Evolutionary conservation across 2,329 filamentous ascomycete species (phyloP).

Genomic region (Botrytis byssoidea): DNA sequence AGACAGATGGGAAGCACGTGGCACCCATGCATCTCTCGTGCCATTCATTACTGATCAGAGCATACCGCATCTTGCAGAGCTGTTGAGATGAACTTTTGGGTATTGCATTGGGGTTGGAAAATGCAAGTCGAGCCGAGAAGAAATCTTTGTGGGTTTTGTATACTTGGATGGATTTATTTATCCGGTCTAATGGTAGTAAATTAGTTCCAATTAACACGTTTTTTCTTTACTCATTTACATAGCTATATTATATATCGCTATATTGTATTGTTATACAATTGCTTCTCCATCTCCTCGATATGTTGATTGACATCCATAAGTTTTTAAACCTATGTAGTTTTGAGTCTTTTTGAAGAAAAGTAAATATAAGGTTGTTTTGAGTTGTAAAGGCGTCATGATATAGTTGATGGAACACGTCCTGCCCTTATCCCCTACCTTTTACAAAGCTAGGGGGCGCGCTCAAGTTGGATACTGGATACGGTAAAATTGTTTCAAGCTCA

Average conservation of each 20-base stretch:
- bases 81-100: background rate
- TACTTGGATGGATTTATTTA: background rate
- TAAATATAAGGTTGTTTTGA: background rate
- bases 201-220: background rate
- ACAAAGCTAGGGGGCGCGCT: too few species aligned
- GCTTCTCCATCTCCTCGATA: background rate
- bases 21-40: background rate
- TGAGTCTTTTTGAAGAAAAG: too few species aligned
- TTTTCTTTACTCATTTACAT: background rate
- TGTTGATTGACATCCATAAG: too few species aligned
- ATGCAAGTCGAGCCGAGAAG: background rate
- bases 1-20: slow-evolving; percentile 18
- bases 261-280: background rate
- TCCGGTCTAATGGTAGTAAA: background rate
- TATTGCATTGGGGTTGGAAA: background rate
- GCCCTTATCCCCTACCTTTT: too few species aligned
- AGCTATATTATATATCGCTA: background rate
- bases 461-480: too few species aligned
- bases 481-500: too few species aligned
- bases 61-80: background rate
- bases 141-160: background rate
- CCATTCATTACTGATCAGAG: background rate
- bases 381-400: background rate
- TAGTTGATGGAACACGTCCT: background rate
- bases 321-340: too few species aligned